Evolutionary conservation across 441 rosid genomes (phyloP), one percentile per base, ranked within the genome.

Genomic region (Brassica balearica): DNA sequence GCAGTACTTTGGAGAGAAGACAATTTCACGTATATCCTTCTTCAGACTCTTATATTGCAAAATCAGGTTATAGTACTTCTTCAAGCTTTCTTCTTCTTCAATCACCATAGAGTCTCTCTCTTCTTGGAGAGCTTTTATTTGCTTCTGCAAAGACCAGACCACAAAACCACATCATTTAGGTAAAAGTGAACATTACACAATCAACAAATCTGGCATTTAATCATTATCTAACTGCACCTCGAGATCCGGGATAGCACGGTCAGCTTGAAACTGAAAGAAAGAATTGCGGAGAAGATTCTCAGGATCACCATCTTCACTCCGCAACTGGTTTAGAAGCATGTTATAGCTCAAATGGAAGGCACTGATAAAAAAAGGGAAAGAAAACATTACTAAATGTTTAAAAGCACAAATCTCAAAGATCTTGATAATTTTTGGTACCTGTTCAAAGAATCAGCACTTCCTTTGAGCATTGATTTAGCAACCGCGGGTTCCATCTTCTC

Each of bases 301-400:
- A 78, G 98, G 98, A 86, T 94, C 85, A 61, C 97, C 97, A 56
- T 94, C 98, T 90, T 94, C 99, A 86, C 87, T 86, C 22, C 97
- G 89, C 85, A 94, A 71, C 88, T 96, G 99, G 87, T 96, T 96
- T 84, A 96, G 85, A 82, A 96, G 97, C 97, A 94, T 96, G 86
- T 96, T 96, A 88, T 96, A 94, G 87, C 95, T 96, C 77, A 96
- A 84, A 89, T 94, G 99, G 85, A 96, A 94, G 60, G 97, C 98
- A 85, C 99, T 25, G 27, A 25, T 25, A 25, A 25, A 25, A 25
- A 25, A 25, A 25, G 27, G 27, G 27, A 25, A 25, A 25, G 3
- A 25, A 25, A 25, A 17, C 19, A 25, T 25, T 25, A 25, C 27
- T 25, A 25, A 22, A 62, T 34, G 60, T 27, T 58, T 69, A 34